Percentiles rank a stretch among this genome's conserved stretches.
Conservation (phyloP, 73 alveolate genomes). For the Tetrahymena malaccensis region DNA sequence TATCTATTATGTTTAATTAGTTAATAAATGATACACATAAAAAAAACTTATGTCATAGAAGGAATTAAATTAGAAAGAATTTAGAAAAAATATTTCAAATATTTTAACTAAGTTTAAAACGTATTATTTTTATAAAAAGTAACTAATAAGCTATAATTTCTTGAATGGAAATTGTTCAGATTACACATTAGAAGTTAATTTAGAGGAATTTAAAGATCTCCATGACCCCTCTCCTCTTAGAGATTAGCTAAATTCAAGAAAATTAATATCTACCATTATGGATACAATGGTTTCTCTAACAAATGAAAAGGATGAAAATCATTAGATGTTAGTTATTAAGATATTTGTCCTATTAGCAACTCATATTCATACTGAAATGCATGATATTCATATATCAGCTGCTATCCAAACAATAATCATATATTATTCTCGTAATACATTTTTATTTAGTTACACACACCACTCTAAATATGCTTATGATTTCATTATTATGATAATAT, state of each 20-base stretch:
- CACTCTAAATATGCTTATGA: too few relatives aligned
- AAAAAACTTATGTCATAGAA: too few relatives aligned
- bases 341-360: constrained; percentile 52
- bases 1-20: too few relatives aligned
- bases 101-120: neutral
- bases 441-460: too few relatives aligned
- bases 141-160: neutral
- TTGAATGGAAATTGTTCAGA: neutral
- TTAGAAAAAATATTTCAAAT: neutral
- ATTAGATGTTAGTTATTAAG: constrained; percentile 56
- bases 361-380: constrained; percentile 51
- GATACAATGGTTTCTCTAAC: constrained; percentile 53
- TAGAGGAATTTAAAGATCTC: neutral
- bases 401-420: constrained; percentile 65
- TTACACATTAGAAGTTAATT: neutral
- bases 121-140: neutral
- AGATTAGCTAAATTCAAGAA: constrained; percentile 49
- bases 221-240: constrained; percentile 13
- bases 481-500: too few relatives aligned
- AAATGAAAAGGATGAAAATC: constrained; percentile 57
- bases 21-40: too few relatives aligned
- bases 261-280: constrained; percentile 60
- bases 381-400: constrained; percentile 54
- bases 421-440: neutral
- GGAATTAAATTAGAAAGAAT: too few relatives aligned